Conservation (phyloP, 345 rosid genomes). For the Dovyalis caffra region DNA sequence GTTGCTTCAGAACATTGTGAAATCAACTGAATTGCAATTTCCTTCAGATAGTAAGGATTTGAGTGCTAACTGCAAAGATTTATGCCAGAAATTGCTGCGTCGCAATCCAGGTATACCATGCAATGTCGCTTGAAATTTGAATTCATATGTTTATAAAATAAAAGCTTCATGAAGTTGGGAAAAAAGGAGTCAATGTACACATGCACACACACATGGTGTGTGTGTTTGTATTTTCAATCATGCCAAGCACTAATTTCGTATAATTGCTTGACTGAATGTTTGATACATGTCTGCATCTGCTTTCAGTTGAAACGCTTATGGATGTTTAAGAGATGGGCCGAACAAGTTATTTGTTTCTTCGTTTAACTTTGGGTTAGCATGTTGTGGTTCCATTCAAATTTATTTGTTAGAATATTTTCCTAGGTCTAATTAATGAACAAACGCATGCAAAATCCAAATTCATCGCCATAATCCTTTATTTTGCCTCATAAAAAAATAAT, state of each 20-base stretch:
- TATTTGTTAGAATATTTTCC: neutral
- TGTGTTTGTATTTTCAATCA: neutral
- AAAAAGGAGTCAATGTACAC: neutral
- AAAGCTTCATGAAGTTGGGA: slow-evolving; percentile 3
- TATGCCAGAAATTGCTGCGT: slow-evolving; percentile 84
- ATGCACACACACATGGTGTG: neutral
- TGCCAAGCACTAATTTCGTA: neutral
- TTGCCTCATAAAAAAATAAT: too few relatives aligned
- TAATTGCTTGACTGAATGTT: slow-evolving; percentile 3
- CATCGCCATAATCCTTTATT: neutral
- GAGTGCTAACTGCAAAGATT: slow-evolving; percentile 71
- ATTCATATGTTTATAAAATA: slow-evolving; percentile 5
- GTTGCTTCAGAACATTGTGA: slow-evolving; percentile 91
- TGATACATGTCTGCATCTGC: neutral
- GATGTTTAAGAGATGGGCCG: neutral
- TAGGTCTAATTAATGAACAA: neutral
- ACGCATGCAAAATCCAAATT: neutral
- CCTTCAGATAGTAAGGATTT: slow-evolving; percentile 57
- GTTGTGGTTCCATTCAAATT: neutral
- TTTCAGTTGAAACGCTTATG: neutral
- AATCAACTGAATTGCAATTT: slow-evolving; percentile 75
- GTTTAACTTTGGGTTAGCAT: neutral
- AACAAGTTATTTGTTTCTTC: neutral
- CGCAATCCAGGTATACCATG: slow-evolving; percentile 75
- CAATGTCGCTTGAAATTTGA: slow-evolving; percentile 10